Percentiles rank a stretch among this genome's conserved stretches.
Evolutionary conservation across 768 basidiomycete genomes (phyloP).

Genomic region (Albatrellus ellisii): DNA sequence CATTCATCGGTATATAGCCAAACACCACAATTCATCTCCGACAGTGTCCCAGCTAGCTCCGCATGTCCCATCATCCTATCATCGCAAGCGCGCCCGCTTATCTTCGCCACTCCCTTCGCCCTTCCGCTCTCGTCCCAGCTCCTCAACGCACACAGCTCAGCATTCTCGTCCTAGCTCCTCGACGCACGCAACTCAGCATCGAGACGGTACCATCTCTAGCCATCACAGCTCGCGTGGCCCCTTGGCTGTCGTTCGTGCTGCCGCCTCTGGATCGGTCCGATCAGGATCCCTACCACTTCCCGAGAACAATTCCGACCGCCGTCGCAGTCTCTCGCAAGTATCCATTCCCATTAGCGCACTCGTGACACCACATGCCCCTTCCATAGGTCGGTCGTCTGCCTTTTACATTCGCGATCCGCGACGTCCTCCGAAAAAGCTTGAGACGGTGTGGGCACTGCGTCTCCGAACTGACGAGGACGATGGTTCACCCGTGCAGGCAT

Average conservation of each 20-base stretch:
- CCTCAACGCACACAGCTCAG: conserved; percentile 27
- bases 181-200: conserved; percentile 29
- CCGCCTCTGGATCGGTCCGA: conserved; percentile 3
- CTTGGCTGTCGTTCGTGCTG: not conserved
- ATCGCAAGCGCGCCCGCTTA: conserved; percentile 56
- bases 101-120: conserved; percentile 27
- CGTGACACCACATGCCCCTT: conserved; percentile 68
- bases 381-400: conserved; percentile 39
- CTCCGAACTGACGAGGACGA: conserved; percentile 40
- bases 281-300: not conserved
- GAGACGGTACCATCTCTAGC: conserved; percentile 31
- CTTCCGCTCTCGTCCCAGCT: conserved; percentile 25
- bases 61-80: conserved; percentile 57
- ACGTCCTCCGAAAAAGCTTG: conserved; percentile 42
- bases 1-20: not conserved
- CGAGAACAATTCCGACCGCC: conserved; percentile 18
- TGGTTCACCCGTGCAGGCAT: conserved; percentile 48
- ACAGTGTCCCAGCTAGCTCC: conserved; percentile 32
- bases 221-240: conserved; percentile 16
- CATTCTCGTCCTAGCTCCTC: conserved; percentile 24
- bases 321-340: conserved; percentile 48
- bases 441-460: conserved; percentile 50
- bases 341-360: conserved; percentile 76
- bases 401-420: conserved; percentile 79
- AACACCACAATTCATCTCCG: conserved; percentile 19